phyloP scores from a whole-genome alignment of 495 filamentous ascomycete genomes.

The Talaromyces proteolyticus region DNA sequence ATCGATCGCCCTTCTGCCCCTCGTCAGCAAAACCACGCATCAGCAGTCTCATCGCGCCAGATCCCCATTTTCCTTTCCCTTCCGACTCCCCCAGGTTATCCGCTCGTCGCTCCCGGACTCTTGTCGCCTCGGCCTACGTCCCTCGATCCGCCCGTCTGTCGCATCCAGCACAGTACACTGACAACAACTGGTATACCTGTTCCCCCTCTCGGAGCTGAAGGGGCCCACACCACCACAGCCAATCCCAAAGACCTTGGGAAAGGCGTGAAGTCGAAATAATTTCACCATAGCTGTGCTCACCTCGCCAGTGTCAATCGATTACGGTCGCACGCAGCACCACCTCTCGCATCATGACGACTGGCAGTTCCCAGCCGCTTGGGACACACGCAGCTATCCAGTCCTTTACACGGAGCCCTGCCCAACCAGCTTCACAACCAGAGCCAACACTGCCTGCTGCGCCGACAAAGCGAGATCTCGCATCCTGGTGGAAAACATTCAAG shows the following conservation, averaged over 20 bases:
- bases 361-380: slow-evolving; percentile 34
- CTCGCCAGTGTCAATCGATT: too few species aligned
- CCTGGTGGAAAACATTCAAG: slow-evolving; percentile 91
- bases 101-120: too few species aligned
- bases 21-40: neutral
- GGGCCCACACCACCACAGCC: too few species aligned
- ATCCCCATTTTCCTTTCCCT: slow-evolving; percentile 6
- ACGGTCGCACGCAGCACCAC: neutral
- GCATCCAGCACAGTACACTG: too few species aligned
- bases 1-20: neutral
- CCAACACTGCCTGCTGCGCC: slow-evolving; percentile 50
- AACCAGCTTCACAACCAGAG: slow-evolving; percentile 4
- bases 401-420: neutral
- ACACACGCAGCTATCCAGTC: slow-evolving; percentile 1
- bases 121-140: too few species aligned
- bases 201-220: too few species aligned
- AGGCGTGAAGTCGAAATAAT: too few species aligned
- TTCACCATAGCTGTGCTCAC: too few species aligned
- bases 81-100: too few species aligned
- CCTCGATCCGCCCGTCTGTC: too few species aligned
- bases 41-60: neutral
- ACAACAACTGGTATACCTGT: too few species aligned
- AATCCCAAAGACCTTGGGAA: too few species aligned
- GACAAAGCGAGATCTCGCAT: slow-evolving; percentile 73
- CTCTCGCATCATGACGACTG: slow-evolving; percentile 33